A percentile compares a stretch with the other conserved stretches of the same genome.
phyloP scores from a whole-genome alignment of 179 eudicot genomes.

The Amaranthus tricolor region DNA sequence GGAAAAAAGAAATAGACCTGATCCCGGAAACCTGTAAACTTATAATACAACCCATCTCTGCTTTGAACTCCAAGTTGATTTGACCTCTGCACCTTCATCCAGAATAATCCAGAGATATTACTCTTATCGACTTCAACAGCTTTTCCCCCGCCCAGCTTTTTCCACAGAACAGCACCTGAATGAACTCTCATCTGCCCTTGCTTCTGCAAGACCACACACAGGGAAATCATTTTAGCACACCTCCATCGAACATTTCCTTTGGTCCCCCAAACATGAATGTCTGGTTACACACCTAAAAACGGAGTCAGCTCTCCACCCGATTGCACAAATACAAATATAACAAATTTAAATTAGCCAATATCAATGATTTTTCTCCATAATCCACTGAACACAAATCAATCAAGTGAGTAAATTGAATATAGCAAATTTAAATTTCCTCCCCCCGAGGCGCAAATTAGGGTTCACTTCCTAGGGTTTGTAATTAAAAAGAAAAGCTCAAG shows the following conservation, averaged over 20 bases:
- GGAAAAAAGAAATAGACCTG: slow-evolving; percentile 39
- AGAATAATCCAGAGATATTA: slow-evolving; percentile 58
- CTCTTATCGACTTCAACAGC: slow-evolving; percentile 77
- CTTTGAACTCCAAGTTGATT: slow-evolving; percentile 81
- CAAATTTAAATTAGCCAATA: no score
- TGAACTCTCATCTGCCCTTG: slow-evolving; percentile 79
- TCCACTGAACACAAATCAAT: not conserved
- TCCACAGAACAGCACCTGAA: slow-evolving; percentile 80
- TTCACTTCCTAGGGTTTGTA: slow-evolving; percentile 1
- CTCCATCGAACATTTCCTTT: no score
- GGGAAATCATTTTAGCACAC: not conserved
- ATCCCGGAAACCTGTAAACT: slow-evolving; percentile 88
- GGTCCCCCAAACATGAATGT: no score
- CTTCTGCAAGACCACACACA: slow-evolving; percentile 48
- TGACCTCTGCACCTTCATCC: slow-evolving; percentile 95
- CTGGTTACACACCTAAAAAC: no score
- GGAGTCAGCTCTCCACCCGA: no score
- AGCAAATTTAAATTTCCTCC: not conserved
- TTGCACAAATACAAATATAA: no score
- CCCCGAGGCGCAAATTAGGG: not conserved
- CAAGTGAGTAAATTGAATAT: not conserved
- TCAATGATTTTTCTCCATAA: no score
- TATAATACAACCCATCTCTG: slow-evolving; percentile 81
- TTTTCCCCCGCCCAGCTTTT: slow-evolving; percentile 95
- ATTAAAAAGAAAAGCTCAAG: not conserved